Conservation (phyloP, 148 eudicot genomes). For the Pouteria glomerata region DNA sequence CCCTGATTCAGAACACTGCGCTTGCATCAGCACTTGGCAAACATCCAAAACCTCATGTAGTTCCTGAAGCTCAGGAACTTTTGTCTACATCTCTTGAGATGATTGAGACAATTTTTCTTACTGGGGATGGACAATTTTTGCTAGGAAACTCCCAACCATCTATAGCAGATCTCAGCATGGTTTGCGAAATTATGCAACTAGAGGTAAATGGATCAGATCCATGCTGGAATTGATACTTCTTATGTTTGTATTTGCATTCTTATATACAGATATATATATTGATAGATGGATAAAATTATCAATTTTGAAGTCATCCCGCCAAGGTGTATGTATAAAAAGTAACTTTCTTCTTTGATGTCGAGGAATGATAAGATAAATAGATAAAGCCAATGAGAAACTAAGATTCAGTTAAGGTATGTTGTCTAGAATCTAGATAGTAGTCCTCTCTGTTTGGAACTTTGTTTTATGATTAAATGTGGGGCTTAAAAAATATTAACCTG, state of each 20-base stretch:
- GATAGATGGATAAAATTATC: neutral
- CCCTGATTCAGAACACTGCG: slow-evolving; percentile 32
- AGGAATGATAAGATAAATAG: too few species aligned
- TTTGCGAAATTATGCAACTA: slow-evolving; percentile 85
- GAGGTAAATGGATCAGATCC: slow-evolving; percentile 44
- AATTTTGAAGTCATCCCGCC: neutral
- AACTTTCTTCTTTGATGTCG: too few species aligned
- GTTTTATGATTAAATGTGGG: too few species aligned
- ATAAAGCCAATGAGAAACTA: too few species aligned
- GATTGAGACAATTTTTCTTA: slow-evolving; percentile 66
- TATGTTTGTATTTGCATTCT: neutral
- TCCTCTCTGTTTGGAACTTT: too few species aligned
- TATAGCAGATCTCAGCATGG: slow-evolving; percentile 80
- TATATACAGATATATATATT: neutral
- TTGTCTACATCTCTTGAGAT: slow-evolving; percentile 50
- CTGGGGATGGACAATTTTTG: slow-evolving; percentile 57
- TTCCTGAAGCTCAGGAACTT: slow-evolving; percentile 52
- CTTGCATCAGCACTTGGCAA: slow-evolving; percentile 51
- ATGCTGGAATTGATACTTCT: neutral
- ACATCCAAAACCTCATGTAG: slow-evolving; percentile 40
- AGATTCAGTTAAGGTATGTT: too few species aligned
- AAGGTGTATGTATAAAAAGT: too few species aligned
- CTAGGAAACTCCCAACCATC: slow-evolving; percentile 70
- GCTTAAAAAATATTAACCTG: too few species aligned
- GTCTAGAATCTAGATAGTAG: too few species aligned